phyloP scores from a whole-genome alignment of 2,329 filamentous ascomycete genomes.

The Juglanconis oblonga region DNA sequence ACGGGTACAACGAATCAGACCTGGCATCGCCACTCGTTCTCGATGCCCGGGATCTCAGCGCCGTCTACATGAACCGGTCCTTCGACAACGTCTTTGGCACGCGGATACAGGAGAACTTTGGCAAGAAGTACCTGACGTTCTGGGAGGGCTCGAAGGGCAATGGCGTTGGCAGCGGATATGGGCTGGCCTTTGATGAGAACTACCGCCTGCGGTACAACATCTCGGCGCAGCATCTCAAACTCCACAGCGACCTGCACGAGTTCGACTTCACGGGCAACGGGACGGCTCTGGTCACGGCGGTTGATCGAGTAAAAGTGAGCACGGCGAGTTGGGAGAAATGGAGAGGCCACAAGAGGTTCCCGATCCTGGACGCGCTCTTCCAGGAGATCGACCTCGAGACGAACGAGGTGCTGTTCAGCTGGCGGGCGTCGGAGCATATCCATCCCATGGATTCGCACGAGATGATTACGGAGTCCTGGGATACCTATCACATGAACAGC shows the following conservation, averaged over 20 bases:
- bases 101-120: slow-evolving; percentile 20
- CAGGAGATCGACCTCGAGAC: slow-evolving; percentile 50
- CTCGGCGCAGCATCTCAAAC: slow-evolving; percentile 12
- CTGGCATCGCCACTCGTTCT: slow-evolving; percentile 21
- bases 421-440: slow-evolving; percentile 35
- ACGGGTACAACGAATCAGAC: slow-evolving; percentile 13
- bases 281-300: slow-evolving; percentile 38
- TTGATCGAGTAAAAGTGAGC: slow-evolving; percentile 26
- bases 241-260: slow-evolving; percentile 29
- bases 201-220: slow-evolving; percentile 21
- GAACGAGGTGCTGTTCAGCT: slow-evolving; percentile 47
- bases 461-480: slow-evolving; percentile 35
- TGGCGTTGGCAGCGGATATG: slow-evolving; percentile 20
- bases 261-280: slow-evolving; percentile 37
- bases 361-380: slow-evolving; percentile 32
- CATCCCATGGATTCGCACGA: slow-evolving; percentile 10
- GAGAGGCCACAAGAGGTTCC: slow-evolving; percentile 1
- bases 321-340: slow-evolving; percentile 23
- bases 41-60: slow-evolving; percentile 19
- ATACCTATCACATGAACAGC: slow-evolving; percentile 57
- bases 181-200: slow-evolving; percentile 19
- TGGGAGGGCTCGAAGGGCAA: slow-evolving; percentile 20
- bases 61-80: slow-evolving; percentile 21
- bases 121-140: slow-evolving; percentile 22
- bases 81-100: slow-evolving; percentile 22